phyloP scores from a whole-genome alignment of 2,329 filamentous ascomycete genomes.

The Aspergillus sp. region DNA sequence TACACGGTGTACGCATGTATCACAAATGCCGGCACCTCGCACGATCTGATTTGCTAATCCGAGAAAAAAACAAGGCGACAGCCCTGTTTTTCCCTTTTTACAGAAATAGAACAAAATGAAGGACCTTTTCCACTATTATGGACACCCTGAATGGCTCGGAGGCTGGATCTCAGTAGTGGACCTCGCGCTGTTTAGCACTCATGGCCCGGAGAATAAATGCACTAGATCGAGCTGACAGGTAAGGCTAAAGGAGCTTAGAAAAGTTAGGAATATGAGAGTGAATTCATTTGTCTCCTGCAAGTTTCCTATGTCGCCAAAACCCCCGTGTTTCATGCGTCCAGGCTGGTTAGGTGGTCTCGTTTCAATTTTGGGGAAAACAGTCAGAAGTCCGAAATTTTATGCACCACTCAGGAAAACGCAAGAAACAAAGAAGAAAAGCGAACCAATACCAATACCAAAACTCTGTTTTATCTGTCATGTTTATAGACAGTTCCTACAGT shows the following conservation, averaged over 20 bases:
- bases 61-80: neutral
- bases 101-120: conserved; percentile 12
- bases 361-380: neutral
- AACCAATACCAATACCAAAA: neutral
- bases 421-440: neutral
- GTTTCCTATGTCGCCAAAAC: neutral
- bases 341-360: neutral
- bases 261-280: conserved; percentile 1
- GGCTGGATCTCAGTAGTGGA: conserved; percentile 12
- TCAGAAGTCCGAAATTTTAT: neutral
- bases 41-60: conserved; percentile 9
- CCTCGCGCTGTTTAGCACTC: conserved; percentile 13
- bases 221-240: conserved; percentile 16
- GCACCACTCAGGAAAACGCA: neutral
- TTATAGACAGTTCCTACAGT: conserved; percentile 9
- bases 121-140: conserved; percentile 8
- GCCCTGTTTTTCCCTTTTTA: neutral
- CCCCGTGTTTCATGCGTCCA: neutral
- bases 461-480: conserved; percentile 3
- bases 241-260: neutral
- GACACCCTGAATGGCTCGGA: conserved; percentile 9
- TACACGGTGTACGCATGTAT: neutral
- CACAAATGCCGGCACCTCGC: conserved; percentile 7
- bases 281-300: neutral
- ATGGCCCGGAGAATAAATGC: conserved; percentile 17